These are phyloP conservation scores for Kluyveromyces siamensis DNA, from an alignment of 805 yeast species.

Conservation along the genomic window DNA sequence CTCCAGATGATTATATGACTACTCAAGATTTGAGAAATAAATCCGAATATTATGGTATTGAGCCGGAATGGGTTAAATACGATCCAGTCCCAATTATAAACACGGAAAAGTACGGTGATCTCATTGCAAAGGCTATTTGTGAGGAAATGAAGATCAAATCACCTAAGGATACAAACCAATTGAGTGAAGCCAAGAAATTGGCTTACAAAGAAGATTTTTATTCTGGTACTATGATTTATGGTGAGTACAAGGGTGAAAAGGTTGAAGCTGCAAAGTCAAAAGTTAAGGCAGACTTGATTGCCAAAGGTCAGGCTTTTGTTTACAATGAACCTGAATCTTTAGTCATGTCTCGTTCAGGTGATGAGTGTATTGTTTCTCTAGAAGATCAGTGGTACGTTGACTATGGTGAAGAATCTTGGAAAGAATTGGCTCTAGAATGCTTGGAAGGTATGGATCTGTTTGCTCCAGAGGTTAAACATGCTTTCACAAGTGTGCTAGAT, in stretches of 20 bases:
- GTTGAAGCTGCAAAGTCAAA: constrained; percentile 88
- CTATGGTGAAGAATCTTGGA: constrained; percentile 94
- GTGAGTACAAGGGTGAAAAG: constrained; percentile 78
- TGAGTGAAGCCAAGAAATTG: constrained; percentile 86
- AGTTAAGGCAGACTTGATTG: constrained; percentile 75
- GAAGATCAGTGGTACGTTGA: constrained; percentile 99
- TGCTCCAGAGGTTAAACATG: constrained; percentile 76
- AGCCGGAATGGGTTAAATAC: constrained; percentile 75
- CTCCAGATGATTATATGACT: constrained; percentile 94
- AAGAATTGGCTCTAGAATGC: constrained; percentile 69
- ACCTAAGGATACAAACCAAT: constrained; percentile 80
- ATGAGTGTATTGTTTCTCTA: constrained; percentile 89
- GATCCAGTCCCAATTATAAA: constrained; percentile 66
- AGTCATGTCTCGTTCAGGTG: constrained; percentile 93
- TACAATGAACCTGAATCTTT: constrained; percentile 91
- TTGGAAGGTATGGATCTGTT: constrained; percentile 68
- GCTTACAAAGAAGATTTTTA: constrained; percentile 97
- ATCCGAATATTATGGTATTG: constrained; percentile 81
- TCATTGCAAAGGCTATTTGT: constrained; percentile 76
- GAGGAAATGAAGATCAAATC: constrained; percentile 86
- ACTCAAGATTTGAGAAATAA: constrained; percentile 75
- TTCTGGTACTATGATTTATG: constrained; percentile 73
- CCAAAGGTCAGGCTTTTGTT: constrained; percentile 69
- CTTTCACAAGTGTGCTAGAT: constrained; percentile 86
- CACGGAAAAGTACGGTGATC: constrained; percentile 81